Percentiles rank a stretch among this genome's conserved stretches.
Conservation (phyloP, 768 basidiomycete species). For the Phallus indusiatus region DNA sequence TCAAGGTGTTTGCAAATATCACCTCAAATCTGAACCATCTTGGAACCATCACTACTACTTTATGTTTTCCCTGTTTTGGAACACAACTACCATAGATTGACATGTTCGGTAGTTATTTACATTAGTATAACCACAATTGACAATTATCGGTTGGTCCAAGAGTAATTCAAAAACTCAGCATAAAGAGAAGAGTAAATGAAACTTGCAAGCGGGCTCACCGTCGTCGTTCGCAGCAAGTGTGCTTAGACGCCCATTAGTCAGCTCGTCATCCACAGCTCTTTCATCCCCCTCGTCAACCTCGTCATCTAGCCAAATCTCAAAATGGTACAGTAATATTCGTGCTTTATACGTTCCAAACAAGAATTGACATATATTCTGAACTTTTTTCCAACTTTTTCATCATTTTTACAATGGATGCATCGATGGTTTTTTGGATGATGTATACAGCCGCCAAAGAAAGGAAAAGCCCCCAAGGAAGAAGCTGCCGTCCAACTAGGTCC, state of each 20-base stretch:
- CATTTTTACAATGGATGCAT: slow-evolving; percentile 5
- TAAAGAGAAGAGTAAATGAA: too few species aligned
- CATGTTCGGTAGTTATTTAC: too few species aligned
- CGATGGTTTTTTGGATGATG: slow-evolving; percentile 6
- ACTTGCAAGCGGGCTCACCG: too few species aligned
- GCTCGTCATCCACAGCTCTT: not conserved
- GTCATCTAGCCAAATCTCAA: not conserved
- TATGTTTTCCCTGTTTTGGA: too few species aligned
- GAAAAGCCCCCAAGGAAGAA: slow-evolving; percentile 70
- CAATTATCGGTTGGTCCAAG: too few species aligned
- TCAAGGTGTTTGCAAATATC: too few species aligned
- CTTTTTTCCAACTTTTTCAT: not conserved
- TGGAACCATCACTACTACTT: too few species aligned
- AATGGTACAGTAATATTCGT: not conserved
- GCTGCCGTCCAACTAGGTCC: slow-evolving; percentile 87
- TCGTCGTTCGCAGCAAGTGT: not conserved
- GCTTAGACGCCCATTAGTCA: not conserved
- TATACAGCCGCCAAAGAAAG: slow-evolving; percentile 72
- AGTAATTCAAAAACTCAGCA: too few species aligned
- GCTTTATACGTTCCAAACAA: not conserved
- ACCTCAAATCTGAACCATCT: too few species aligned
- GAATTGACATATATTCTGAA: not conserved
- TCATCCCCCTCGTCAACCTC: not conserved
- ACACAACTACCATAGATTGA: too few species aligned
- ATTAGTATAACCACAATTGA: too few species aligned